phyloP scores from a whole-genome alignment of 2,329 filamentous ascomycete species.

The Trichophyton simii region DNA sequence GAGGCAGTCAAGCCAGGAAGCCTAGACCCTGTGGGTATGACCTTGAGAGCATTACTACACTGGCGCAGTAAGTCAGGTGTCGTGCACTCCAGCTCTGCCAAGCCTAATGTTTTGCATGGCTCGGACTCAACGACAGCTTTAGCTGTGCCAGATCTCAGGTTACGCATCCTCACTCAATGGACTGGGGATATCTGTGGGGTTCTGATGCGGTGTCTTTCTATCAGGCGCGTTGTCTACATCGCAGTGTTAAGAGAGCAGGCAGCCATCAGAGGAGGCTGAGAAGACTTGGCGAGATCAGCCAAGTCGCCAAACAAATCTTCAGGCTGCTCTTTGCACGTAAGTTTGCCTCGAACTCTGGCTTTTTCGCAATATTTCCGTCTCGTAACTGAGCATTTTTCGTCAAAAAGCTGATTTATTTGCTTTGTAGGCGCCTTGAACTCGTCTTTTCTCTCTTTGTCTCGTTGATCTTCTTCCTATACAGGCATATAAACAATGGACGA shows the following conservation, averaged over 20 bases:
- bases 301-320: background rate
- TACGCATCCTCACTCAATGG: background rate
- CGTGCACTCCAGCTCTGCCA: background rate
- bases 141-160: background rate
- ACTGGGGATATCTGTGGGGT: too few species aligned
- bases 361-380: background rate
- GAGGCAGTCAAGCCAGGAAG: background rate
- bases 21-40: background rate
- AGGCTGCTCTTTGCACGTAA: too few species aligned
- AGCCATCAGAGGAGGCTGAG: too few species aligned
- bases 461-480: too few species aligned
- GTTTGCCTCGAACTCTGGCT: too few species aligned
- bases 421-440: too few species aligned
- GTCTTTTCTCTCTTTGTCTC: too few species aligned
- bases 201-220: too few species aligned
- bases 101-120: background rate
- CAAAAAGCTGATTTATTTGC: too few species aligned
- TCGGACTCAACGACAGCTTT: background rate
- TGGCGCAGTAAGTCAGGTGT: background rate
- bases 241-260: too few species aligned
- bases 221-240: too few species aligned
- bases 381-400: background rate
- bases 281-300: background rate
- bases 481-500: too few species aligned
- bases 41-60: background rate